Conservation (phyloP, 805 yeast genomes). For the Yamadazyma tumulicola region DNA sequence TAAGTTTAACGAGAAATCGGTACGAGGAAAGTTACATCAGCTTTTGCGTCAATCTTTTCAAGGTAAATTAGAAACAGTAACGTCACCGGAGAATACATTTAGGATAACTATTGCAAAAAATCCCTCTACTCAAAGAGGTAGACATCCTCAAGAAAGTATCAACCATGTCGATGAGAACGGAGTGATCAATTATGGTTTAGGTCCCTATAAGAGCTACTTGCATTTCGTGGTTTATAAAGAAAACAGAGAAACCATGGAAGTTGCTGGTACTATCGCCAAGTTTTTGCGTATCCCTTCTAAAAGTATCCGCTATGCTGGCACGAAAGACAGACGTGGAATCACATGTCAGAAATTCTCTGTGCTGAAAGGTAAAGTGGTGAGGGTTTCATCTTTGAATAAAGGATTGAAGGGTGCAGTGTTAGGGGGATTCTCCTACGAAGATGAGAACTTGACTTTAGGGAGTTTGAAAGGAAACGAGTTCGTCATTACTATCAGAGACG, state of each 20-base stretch:
- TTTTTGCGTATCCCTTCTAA: constrained; percentile 73
- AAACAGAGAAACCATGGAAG: constrained; percentile 97
- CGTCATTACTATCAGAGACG: constrained; percentile 77
- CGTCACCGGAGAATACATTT: constrained; percentile 66
- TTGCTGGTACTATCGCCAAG: constrained; percentile 69
- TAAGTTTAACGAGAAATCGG: constrained; percentile 60
- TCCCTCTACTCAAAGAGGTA: constrained; percentile 31
- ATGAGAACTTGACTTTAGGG: constrained; percentile 66
- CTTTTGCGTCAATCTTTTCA: constrained; percentile 70
- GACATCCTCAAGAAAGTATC: constrained; percentile 35
- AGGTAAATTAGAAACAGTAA: constrained; percentile 73
- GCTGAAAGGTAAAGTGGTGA: constrained; percentile 63
- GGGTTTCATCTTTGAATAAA: constrained; percentile 73
- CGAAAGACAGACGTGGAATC: constrained; percentile 94
- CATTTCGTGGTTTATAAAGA: constrained; percentile 87
- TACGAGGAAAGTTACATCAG: constrained; percentile 78
- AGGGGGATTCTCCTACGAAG: constrained; percentile 74
- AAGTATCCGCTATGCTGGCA: constrained; percentile 80
- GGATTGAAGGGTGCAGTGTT: constrained; percentile 73
- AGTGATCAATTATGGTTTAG: constrained; percentile 67
- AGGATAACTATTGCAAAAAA: constrained; percentile 53
- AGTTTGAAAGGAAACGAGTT: constrained; percentile 89
- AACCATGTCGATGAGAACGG: constrained; percentile 46
- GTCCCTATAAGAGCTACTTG: constrained; percentile 63
- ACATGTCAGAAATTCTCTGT: constrained; percentile 82